phyloP scores from a whole-genome alignment of 306 rosid species.

The Fagus sylvatica region DNA sequence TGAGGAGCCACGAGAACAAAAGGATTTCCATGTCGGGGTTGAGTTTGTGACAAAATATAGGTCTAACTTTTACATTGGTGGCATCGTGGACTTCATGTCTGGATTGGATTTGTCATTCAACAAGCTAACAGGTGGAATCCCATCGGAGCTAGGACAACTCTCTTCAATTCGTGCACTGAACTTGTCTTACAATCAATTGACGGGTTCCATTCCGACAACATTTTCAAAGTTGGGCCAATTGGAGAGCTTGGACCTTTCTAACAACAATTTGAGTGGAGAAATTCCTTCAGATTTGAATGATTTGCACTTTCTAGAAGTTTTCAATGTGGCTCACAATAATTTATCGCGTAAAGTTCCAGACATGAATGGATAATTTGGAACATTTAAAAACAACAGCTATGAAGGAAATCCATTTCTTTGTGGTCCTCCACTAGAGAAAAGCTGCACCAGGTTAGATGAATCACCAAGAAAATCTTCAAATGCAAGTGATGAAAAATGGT shows the following conservation, averaged over 20 bases:
- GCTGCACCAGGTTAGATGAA: not conserved
- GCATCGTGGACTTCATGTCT: slow-evolving; percentile 20
- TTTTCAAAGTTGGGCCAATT: not conserved
- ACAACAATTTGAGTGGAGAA: slow-evolving; percentile 21
- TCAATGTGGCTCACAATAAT: slow-evolving; percentile 14
- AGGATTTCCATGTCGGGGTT: not conserved
- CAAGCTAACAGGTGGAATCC: slow-evolving; percentile 21
- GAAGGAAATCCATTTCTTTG: no score
- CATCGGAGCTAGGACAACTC: slow-evolving; percentile 14
- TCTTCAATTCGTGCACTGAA: slow-evolving; percentile 2
- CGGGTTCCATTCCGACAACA: slow-evolving; percentile 16
- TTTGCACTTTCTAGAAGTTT: not conserved
- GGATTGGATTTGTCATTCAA: slow-evolving; percentile 23
- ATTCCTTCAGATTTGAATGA: slow-evolving; percentile 14
- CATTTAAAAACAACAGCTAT: no score
- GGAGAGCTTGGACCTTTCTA: slow-evolving; percentile 31
- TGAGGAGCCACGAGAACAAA: not conserved
- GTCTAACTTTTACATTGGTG: slow-evolving; percentile 5
- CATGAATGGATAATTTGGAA: not conserved
- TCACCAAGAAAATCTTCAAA: no score
- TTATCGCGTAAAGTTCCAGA: not conserved
- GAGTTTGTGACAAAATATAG: slow-evolving; percentile 26
- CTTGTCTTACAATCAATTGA: slow-evolving; percentile 18
- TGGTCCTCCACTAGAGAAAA: not conserved
- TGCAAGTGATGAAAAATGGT: no score